These are phyloP conservation scores for Neohortaea acidophila DNA, from an alignment of 495 filamentous ascomycete genomes.

Conservation along the genomic window DNA sequence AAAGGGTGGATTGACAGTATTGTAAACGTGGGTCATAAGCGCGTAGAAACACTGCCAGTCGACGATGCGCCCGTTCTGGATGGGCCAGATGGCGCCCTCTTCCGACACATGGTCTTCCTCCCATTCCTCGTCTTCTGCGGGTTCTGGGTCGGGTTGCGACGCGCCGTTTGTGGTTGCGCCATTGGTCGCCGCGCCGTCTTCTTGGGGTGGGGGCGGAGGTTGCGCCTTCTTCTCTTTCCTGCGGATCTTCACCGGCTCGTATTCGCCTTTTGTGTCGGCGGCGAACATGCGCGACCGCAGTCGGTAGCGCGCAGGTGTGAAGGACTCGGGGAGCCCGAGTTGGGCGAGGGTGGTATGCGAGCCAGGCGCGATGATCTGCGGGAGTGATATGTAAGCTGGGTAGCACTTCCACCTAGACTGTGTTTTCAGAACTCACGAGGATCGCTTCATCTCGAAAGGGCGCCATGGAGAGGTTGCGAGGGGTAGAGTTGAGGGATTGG, in stretches of 20 bases:
- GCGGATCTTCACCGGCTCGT: constrained; percentile 66
- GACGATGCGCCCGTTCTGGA: constrained; percentile 67
- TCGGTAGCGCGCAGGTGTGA: constrained; percentile 67
- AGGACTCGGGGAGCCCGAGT: constrained; percentile 77
- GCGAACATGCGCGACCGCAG: constrained; percentile 89
- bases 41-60: constrained; percentile 88
- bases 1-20: constrained; percentile 71
- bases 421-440: constrained; percentile 34
- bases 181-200: constrained; percentile 25
- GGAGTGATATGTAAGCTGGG: background rate
- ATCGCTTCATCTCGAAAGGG: constrained; percentile 67
- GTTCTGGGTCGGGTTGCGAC: constrained; percentile 17
- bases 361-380: constrained; percentile 82
- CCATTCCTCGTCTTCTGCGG: constrained; percentile 40
- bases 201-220: constrained; percentile 7
- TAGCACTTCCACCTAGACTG: constrained; percentile 1
- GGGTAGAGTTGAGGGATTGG: too few species aligned
- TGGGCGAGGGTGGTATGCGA: constrained; percentile 89
- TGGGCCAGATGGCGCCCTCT: constrained; percentile 79
- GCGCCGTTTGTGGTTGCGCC: constrained; percentile 20
- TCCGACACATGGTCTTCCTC: constrained; percentile 78
- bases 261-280: constrained; percentile 62
- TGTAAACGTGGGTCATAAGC: constrained; percentile 73
- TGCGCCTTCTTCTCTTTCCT: constrained; percentile 38
- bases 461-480: constrained; percentile 42